Evolutionary conservation across 495 filamentous ascomycete genomes (phyloP), one percentile per base, ranked within the genome.

Genomic region (Talaromyces nanjingensis): DNA sequence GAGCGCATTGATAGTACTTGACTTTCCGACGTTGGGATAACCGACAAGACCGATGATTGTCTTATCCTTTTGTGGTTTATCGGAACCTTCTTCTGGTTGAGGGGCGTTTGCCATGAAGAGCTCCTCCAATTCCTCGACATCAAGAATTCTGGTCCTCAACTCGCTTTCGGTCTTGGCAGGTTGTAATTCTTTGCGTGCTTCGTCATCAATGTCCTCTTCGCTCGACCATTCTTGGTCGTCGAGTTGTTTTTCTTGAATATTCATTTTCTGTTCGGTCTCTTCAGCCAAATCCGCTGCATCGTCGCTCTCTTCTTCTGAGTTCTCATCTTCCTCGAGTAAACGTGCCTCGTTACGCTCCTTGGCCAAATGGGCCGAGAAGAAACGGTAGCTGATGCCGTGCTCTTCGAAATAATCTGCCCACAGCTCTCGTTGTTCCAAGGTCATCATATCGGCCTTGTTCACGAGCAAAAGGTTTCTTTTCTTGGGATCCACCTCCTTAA

Each of bases 381-480:
- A 99, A 63, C 86, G 89, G 77, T 92, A 99, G 62, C 87, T 85
- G 69, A 99, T 94, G 14, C 86, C 83, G 27, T 88, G 84, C 61
- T 83, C 79, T 69, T 90, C 87, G 66, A 99, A 96, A 70, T 96
- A 92, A 60, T 89, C 83, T 7, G 93, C 92, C 96, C 96, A 99
- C 1, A 80, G 79, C 68, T 85, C 86, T 68, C 96, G 79, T 75
- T 99, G 96, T 68, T 87, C 85, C 61, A 86, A 73, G 16, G 92
- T 94, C 91, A 99, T 91, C 96, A 99, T 96, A 80, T 99, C 96
- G 47, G 96, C 93, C 83, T 99, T 99, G 79, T 99, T 99, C 62
- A 99, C 91, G 42, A 99, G 78, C 54, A 99, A 75, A 69, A 99
- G 70, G 73, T 99, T 99, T 67, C 90, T 83, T 82, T 99, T 99